Evolutionary conservation across 495 filamentous ascomycete genomes (phyloP).

Genomic region (Viridothelium virens): DNA sequence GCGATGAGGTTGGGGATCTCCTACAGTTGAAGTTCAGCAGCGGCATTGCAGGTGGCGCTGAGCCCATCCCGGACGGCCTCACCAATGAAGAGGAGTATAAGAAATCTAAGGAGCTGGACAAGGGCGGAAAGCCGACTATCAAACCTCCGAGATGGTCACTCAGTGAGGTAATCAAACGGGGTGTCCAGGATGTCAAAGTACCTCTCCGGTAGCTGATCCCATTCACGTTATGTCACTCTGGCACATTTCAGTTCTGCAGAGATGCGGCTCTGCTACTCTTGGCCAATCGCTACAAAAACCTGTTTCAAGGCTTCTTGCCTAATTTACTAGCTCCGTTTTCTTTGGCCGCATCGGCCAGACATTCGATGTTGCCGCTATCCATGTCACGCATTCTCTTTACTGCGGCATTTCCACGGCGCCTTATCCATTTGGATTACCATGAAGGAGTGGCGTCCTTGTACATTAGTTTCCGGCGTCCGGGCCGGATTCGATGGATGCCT

Average conservation of each 20-base stretch:
- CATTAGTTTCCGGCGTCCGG: no score
- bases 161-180: conserved; percentile 68
- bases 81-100: conserved; percentile 64
- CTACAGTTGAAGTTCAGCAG: conserved; percentile 94
- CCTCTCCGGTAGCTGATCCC: conserved; percentile 46
- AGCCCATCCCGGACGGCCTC: conserved; percentile 61
- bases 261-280: not conserved
- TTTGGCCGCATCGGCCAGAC: no score
- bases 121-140: conserved; percentile 34
- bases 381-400: no score
- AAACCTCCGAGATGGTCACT: conserved; percentile 73
- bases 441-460: no score
- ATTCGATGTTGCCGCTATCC: no score
- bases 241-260: not conserved
- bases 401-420: no score
- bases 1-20: conserved; percentile 85
- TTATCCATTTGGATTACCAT: no score
- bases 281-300: not conserved
- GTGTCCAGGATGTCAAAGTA: conserved; percentile 70
- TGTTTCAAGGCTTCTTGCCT: not conserved
- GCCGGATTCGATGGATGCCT: no score
- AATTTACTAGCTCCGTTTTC: not conserved
- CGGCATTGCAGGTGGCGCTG: conserved; percentile 79
- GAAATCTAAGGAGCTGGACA: conserved; percentile 45
- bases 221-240: conserved; percentile 11